Evolutionary conservation across 805 yeast genomes (phyloP).

Genomic region (Limtongozyma cylindracea): DNA sequence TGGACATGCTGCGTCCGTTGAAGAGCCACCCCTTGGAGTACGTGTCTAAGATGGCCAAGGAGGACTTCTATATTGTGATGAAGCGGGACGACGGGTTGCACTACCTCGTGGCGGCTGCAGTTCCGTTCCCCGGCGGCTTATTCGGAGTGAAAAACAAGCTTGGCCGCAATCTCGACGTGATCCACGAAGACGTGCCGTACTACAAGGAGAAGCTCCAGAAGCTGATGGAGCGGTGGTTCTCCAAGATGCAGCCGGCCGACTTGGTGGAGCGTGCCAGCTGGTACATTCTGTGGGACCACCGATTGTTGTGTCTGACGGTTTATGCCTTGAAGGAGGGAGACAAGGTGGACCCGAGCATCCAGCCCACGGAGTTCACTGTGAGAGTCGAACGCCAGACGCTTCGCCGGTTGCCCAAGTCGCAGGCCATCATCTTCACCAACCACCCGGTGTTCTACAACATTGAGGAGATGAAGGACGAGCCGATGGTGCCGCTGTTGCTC

Average conservation of each 20-base stretch:
- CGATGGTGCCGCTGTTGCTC: slow-evolving; percentile 52
- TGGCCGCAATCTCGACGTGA: slow-evolving; percentile 35
- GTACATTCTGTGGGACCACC: slow-evolving; percentile 56
- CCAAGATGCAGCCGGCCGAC: slow-evolving; percentile 27
- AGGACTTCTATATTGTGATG: slow-evolving; percentile 42
- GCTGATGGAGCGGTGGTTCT: slow-evolving; percentile 57
- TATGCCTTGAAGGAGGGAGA: slow-evolving; percentile 28
- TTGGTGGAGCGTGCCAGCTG: slow-evolving; percentile 57
- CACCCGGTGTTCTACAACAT: slow-evolving; percentile 60
- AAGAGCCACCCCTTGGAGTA: slow-evolving; percentile 38
- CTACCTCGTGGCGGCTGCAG: slow-evolving; percentile 48
- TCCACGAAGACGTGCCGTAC: slow-evolving; percentile 47
- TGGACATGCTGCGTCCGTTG: slow-evolving; percentile 34
- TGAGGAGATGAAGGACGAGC: slow-evolving; percentile 60
- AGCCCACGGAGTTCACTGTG: slow-evolving; percentile 30
- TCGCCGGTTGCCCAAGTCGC: slow-evolving; percentile 35
- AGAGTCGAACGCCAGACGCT: slow-evolving; percentile 55
- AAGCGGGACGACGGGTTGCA: slow-evolving; percentile 28
- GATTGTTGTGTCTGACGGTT: slow-evolving; percentile 26
- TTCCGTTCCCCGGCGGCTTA: slow-evolving; percentile 60
- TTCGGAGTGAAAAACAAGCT: slow-evolving; percentile 35
- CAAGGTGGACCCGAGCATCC: slow-evolving; percentile 11
- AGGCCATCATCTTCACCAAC: slow-evolving; percentile 48
- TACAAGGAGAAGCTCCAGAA: slow-evolving; percentile 35
- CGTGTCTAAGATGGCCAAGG: slow-evolving; percentile 48